These are phyloP conservation scores for Leccinum fibrillosum DNA, from an alignment of 768 basidiomycete species.

Conservation along the genomic window DNA sequence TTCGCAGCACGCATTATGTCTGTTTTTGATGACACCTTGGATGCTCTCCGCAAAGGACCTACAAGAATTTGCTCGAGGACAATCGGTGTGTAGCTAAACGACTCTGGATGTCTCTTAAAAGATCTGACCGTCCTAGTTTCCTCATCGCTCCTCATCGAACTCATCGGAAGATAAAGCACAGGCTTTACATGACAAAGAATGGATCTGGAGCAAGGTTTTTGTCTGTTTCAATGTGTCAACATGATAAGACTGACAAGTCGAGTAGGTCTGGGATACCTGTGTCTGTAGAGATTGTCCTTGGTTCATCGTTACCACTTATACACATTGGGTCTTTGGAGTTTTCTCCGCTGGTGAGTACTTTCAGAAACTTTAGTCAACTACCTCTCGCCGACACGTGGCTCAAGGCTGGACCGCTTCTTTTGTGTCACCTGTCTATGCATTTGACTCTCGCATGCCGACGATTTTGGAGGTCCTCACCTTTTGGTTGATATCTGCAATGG, in stretches of 20 bases:
- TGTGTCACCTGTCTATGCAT: slow-evolving; percentile 44
- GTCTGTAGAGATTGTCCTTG: slow-evolving; percentile 31
- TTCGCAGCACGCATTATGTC: slow-evolving; percentile 19
- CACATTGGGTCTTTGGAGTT: slow-evolving; percentile 41
- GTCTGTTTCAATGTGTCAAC: not conserved
- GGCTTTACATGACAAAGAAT: slow-evolving; percentile 37
- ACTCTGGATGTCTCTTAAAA: not conserved
- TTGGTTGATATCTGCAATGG: slow-evolving; percentile 57
- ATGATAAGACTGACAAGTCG: slow-evolving; percentile 4
- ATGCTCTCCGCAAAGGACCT: slow-evolving; percentile 33
- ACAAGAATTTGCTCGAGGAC: slow-evolving; percentile 28
- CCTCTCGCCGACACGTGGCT: slow-evolving; percentile 1
- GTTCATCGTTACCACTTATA: slow-evolving; percentile 44
- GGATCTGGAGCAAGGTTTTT: slow-evolving; percentile 54
- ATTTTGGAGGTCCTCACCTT: slow-evolving; percentile 50
- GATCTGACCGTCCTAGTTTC: slow-evolving; percentile 17
- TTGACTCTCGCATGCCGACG: slow-evolving; percentile 41
- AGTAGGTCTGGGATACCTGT: slow-evolving; percentile 41
- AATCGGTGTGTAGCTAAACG: slow-evolving; percentile 16
- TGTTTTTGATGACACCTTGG: slow-evolving; percentile 42
- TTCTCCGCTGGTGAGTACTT: slow-evolving; percentile 37
- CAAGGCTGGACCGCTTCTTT: slow-evolving; percentile 55
- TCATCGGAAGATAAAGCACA: not conserved
- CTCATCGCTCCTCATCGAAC: slow-evolving; percentile 10
- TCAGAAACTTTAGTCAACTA: not conserved